Percentiles rank a stretch among this genome's conserved stretches.
Evolutionary conservation across 345 rosid genomes (phyloP).

Genomic region (Citrus sp.): DNA sequence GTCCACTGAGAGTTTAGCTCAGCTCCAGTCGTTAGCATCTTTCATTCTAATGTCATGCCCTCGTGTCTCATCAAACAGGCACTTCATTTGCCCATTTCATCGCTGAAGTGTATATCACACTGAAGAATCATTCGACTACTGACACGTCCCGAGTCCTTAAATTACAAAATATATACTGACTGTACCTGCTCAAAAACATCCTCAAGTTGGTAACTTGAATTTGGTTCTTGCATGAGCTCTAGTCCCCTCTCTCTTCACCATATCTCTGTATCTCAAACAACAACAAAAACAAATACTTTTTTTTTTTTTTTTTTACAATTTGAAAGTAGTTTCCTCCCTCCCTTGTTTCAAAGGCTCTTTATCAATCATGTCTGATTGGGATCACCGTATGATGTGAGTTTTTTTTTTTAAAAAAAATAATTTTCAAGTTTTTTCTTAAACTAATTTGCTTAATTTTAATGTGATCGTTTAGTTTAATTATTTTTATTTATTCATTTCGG

Average conservation of each 20-base stretch:
- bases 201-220: background rate
- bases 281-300: background rate
- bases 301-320: background rate
- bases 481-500: background rate
- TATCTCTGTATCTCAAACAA: background rate
- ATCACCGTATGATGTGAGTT: background rate
- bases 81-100: background rate
- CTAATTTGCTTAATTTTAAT: background rate
- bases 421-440: background rate
- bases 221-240: background rate
- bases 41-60: no score
- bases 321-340: background rate
- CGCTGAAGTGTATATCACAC: background rate
- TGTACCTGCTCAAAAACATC: background rate
- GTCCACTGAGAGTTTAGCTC: no score
- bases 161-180: background rate
- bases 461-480: background rate
- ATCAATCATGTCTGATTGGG: slow-evolving; percentile 1
- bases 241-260: background rate
- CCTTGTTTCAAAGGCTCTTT: background rate
- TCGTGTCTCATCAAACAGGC: background rate
- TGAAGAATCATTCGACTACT: background rate
- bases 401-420: no score
- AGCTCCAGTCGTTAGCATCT: no score
- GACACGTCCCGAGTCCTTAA: background rate